Percentiles rank a stretch among this genome's conserved stretches.
Evolutionary conservation across 495 filamentous ascomycete species (phyloP).

Genomic region (Neurospora sublineolata): DNA sequence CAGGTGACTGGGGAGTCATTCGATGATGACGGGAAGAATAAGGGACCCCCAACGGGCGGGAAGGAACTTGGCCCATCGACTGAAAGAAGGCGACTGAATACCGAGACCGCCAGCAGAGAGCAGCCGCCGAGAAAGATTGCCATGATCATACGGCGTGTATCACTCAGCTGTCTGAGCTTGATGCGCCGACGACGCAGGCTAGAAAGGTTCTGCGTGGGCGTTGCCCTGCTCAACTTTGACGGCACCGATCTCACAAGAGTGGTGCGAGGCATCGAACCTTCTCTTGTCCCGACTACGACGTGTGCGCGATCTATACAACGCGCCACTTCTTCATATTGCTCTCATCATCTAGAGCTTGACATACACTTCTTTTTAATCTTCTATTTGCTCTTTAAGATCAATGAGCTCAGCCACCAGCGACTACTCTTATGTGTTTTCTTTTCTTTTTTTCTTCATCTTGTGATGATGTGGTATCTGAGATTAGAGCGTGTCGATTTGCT

Average conservation of each 20-base stretch:
- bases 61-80: background rate
- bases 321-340: background rate
- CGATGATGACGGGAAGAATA: conserved; percentile 32
- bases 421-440: background rate
- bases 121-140: background rate
- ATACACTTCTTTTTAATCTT: background rate
- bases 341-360: background rate
- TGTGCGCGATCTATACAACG: background rate
- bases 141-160: background rate
- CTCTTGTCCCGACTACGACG: background rate
- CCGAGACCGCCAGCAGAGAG: background rate
- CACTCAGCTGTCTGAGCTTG: background rate
- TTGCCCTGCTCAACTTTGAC: background rate
- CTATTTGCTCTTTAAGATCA: background rate
- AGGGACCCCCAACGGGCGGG: background rate
- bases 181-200: background rate
- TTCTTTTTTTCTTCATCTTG: background rate
- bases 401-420: background rate
- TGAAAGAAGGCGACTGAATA: background rate
- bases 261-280: background rate
- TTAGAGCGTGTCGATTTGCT: background rate
- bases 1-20: conserved; percentile 62
- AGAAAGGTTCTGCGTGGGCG: background rate
- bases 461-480: background rate
- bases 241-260: background rate